Conservation (phyloP, 2,329 filamentous ascomycete species). For the Fusarium sp. region DNA sequence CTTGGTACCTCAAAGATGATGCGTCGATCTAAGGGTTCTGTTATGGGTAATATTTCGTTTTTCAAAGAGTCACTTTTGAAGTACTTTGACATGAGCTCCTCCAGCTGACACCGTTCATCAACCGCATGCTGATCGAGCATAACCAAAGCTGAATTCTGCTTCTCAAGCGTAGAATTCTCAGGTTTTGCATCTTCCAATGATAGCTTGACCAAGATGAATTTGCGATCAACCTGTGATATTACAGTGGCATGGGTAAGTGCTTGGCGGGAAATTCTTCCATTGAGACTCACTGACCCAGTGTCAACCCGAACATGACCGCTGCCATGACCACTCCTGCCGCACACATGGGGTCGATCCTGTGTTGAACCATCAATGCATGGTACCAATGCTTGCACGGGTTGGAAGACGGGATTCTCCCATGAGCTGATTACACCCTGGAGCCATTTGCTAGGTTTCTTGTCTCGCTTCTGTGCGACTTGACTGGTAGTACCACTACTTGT, state of each 20-base stretch:
- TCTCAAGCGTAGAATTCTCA: background rate
- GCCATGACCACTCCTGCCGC: conserved; percentile 18
- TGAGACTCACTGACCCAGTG: conserved; percentile 46
- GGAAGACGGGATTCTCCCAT: conserved; percentile 85
- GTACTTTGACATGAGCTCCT: conserved; percentile 72
- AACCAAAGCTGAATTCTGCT: conserved; percentile 68
- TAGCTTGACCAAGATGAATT: conserved; percentile 84
- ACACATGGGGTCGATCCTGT: background rate
- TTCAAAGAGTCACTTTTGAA: conserved; percentile 51
- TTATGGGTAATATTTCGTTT: conserved; percentile 40
- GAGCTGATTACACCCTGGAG: conserved; percentile 68
- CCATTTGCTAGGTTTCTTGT: conserved; percentile 60
- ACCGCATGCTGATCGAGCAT: conserved; percentile 95
- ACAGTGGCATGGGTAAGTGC: conserved; percentile 72
- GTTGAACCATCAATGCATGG: conserved; percentile 52
- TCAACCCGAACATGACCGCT: conserved; percentile 48
- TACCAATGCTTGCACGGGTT: conserved; percentile 59
- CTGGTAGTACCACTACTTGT: background rate
- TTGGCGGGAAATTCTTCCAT: conserved; percentile 69
- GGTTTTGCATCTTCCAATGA: conserved; percentile 38
- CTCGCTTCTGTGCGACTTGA: conserved; percentile 6
- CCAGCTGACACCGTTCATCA: conserved; percentile 87
- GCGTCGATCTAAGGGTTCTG: conserved; percentile 61
- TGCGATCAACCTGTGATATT: conserved; percentile 86
- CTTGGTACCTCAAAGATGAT: conserved; percentile 73